Base-by-base conservation (phyloP, 1,139 yeast genomes). In the Taphrina populina region DNA sequence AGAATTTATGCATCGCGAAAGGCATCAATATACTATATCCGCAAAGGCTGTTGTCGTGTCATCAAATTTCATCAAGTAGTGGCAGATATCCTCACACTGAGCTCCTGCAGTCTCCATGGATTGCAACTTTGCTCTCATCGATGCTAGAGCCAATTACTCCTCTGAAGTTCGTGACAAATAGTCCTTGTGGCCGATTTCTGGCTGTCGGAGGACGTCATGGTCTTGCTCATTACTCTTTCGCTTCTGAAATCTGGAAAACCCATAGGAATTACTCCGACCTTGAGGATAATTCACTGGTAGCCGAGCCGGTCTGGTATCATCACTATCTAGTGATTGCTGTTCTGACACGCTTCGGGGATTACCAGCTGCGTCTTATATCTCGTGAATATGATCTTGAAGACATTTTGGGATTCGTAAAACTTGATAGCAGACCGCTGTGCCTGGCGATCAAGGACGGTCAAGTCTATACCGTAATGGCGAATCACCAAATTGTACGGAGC, bases 141-240 rank as follows among this genome's bases (percentile, higher is more conserved):
- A n/a, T n/a, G n/a, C n/a, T n/a, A n/a, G n/a, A n/a, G n/a, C n/a
- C n/a, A n/a, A n/a, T n/a, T n/a, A 8, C 23, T 13, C 11, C 1
- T 15, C 34, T 40, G 23, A 40, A 11, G n/a, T 67, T 66, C 39
- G 70, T 70, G 1, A 64, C 71, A 20, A 61, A 70, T 13, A 71
- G 74, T 7, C 61, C 67, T 4, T 74, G 73, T 47, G 76, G 76
- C n/a, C 60, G 71, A 36, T 72, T 68, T 56, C 65, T 73, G 7
- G 77, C 76, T 0, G 65, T 74, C 8, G 73, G 76, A 0, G 77
- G 77, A 1, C 61, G 66, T 1, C 62, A 69, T 6, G 77, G 77
- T 1, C 63, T 74, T 24, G 70, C 74, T 24, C 73, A 72, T 58
- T 73, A 71, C 58, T 66, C 71, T 33, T 58, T 70, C 7, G 65